Evolutionary conservation across 2,329 filamentous ascomycete species (phyloP).

Genomic region (Tolypocladium paradoxum): DNA sequence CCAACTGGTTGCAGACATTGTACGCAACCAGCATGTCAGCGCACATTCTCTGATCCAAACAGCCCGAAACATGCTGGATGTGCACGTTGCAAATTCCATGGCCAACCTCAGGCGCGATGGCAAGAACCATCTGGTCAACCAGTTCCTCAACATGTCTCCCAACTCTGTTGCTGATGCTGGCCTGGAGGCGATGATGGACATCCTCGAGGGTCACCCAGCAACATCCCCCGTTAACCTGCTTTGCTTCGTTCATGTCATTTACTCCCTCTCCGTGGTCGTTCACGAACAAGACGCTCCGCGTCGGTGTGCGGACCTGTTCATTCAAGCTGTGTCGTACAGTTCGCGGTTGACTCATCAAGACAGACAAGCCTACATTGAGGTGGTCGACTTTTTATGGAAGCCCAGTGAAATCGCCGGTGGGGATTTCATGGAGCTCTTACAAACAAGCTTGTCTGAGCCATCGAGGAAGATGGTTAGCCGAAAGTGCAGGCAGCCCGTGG

Average conservation of each 20-base stretch:
- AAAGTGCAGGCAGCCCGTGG: slow-evolving; percentile 33
- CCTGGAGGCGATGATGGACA: slow-evolving; percentile 26
- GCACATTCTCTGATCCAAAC: slow-evolving; percentile 27
- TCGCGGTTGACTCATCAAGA: slow-evolving; percentile 26
- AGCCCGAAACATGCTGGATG: slow-evolving; percentile 33
- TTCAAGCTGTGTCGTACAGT: slow-evolving; percentile 34
- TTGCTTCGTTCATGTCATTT: slow-evolving; percentile 41
- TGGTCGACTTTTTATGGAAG: slow-evolving; percentile 38
- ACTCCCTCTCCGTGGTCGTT: slow-evolving; percentile 36
- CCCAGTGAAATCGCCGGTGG: slow-evolving; percentile 22
- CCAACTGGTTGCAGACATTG: slow-evolving; percentile 7
- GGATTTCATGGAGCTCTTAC: slow-evolving; percentile 18
- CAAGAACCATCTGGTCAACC: slow-evolving; percentile 30
- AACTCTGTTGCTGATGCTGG: slow-evolving; percentile 29
- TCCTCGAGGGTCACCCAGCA: slow-evolving; percentile 27
- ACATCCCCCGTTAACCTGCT: slow-evolving; percentile 32
- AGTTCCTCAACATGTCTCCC: slow-evolving; percentile 28
- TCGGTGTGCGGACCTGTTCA: slow-evolving; percentile 30
- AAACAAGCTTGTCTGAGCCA: slow-evolving; percentile 7
- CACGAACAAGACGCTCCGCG: slow-evolving; percentile 27
- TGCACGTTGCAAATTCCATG: slow-evolving; percentile 34
- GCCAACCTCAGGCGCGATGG: slow-evolving; percentile 28
- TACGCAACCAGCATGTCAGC: slow-evolving; percentile 15
- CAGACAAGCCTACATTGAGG: slow-evolving; percentile 27
- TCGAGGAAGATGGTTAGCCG: slow-evolving; percentile 13